These are phyloP conservation scores for Kodamaea arcana DNA, from an alignment of 1,139 yeast genomes.

Conservation along the genomic window DNA sequence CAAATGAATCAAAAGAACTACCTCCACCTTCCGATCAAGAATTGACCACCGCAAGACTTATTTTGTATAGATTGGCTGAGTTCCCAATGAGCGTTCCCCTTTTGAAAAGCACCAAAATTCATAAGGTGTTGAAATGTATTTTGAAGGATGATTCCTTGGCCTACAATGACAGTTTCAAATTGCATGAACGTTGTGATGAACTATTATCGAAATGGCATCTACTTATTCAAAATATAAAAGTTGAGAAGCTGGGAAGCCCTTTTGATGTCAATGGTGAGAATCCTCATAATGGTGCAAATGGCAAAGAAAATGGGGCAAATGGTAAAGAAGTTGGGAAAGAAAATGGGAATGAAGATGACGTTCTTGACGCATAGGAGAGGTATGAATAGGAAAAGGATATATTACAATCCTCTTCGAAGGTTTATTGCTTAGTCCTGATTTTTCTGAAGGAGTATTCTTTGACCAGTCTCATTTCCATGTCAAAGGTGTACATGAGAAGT, in stretches of 20 bases:
- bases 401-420: no score
- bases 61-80: conserved; percentile 47
- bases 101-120: conserved; percentile 49
- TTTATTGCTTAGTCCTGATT: no score
- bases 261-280: no score
- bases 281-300: not conserved
- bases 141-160: conserved; percentile 38
- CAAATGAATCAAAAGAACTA: conserved; percentile 32
- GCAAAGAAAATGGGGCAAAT: not conserved
- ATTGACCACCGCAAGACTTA: conserved; percentile 48
- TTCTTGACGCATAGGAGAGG: no score
- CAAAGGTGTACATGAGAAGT: no score
- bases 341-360: no score
- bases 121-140: conserved; percentile 51
- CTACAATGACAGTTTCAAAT: conserved; percentile 43
- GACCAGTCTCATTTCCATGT: no score
- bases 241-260: conserved; percentile 24
- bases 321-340: not conserved
- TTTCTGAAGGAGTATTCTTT: no score
- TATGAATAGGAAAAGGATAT: not conserved
- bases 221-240: conserved; percentile 32
- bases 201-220: conserved; percentile 43
- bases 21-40: conserved; percentile 51
- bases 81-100: conserved; percentile 54
- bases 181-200: conserved; percentile 45